Conservation (phyloP, 2,329 filamentous ascomycete genomes). For the Colletotrichum scovillei region DNA sequence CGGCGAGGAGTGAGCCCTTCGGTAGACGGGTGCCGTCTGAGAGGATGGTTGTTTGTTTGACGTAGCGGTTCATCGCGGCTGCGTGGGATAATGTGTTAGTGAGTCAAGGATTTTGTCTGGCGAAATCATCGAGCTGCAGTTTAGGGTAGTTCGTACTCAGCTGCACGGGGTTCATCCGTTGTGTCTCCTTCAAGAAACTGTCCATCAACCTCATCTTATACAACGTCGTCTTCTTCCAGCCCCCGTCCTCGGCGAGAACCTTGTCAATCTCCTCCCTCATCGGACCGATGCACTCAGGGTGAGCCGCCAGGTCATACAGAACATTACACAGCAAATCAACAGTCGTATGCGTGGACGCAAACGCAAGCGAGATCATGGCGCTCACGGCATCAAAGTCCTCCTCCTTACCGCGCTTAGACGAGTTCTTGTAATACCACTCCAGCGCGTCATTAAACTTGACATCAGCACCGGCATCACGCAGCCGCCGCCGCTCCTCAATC, state of each 20-base stretch:
- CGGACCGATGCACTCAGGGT: constrained; percentile 52
- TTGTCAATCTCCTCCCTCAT: constrained; percentile 54
- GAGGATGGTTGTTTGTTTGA: background rate
- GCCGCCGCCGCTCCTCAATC: too few relatives aligned
- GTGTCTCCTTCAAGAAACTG: constrained; percentile 53
- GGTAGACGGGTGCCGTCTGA: constrained; percentile 6
- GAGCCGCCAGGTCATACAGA: constrained; percentile 51
- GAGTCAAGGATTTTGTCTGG: too few relatives aligned
- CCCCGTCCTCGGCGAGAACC: constrained; percentile 46
- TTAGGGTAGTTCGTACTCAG: background rate
- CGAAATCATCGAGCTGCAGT: background rate
- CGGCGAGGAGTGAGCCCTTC: background rate
- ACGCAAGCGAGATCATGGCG: too few relatives aligned
- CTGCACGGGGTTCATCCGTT: constrained; percentile 39
- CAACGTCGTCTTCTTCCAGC: constrained; percentile 48
- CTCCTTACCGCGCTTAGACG: too few relatives aligned
- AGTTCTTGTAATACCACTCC: too few relatives aligned
- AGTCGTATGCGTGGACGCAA: constrained; percentile 51
- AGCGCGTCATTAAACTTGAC: too few relatives aligned
- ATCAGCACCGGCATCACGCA: too few relatives aligned
- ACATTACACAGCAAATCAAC: constrained; percentile 49
- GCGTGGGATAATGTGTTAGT: too few relatives aligned
- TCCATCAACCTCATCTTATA: constrained; percentile 53
- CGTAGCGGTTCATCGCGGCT: too few relatives aligned
- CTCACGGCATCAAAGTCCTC: too few relatives aligned